Conservation (phyloP, 2,329 filamentous ascomycete genomes). For the Emmonsiellopsis sp. region DNA sequence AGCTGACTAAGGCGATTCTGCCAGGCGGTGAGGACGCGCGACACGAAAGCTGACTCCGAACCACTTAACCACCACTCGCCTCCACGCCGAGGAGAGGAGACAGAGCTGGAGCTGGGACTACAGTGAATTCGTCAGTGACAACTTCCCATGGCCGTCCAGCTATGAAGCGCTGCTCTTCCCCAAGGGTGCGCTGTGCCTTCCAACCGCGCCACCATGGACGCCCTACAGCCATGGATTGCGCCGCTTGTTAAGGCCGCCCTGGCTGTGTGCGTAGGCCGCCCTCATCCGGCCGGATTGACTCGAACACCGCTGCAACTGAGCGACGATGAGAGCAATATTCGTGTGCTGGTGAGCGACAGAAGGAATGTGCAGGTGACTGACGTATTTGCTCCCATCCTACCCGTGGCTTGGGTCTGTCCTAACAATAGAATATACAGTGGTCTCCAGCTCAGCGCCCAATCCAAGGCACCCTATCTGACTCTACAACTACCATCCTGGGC, state of each 20-base stretch:
- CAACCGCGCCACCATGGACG: slow-evolving; percentile 12
- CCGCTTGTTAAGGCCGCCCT: slow-evolving; percentile 10
- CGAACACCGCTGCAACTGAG: slow-evolving; percentile 11
- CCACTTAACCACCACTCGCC: too few species aligned
- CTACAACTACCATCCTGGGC: slow-evolving; percentile 23
- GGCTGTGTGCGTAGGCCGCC: neutral
- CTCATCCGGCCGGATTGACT: neutral
- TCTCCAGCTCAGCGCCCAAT: slow-evolving; percentile 10
- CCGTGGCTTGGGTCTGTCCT: neutral
- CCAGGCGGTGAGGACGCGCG: slow-evolving; percentile 7
- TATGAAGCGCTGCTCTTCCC: neutral
- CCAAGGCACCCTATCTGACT: slow-evolving; percentile 25
- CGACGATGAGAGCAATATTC: slow-evolving; percentile 27
- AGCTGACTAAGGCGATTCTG: neutral
- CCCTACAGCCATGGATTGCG: slow-evolving; percentile 14
- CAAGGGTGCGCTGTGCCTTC: neutral
- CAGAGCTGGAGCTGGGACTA: too few species aligned
- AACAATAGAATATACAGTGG: slow-evolving; percentile 16
- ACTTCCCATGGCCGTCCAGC: neutral
- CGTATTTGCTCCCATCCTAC: slow-evolving; percentile 13
- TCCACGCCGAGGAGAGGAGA: too few species aligned
- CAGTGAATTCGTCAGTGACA: too few species aligned
- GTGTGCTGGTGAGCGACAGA: slow-evolving; percentile 14
- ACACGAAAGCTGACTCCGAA: neutral
- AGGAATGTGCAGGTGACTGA: slow-evolving; percentile 20